These are phyloP conservation scores for Sclerospora graminicola DNA, from an alignment of 352 stramenopile species.

Conservation along the genomic window DNA sequence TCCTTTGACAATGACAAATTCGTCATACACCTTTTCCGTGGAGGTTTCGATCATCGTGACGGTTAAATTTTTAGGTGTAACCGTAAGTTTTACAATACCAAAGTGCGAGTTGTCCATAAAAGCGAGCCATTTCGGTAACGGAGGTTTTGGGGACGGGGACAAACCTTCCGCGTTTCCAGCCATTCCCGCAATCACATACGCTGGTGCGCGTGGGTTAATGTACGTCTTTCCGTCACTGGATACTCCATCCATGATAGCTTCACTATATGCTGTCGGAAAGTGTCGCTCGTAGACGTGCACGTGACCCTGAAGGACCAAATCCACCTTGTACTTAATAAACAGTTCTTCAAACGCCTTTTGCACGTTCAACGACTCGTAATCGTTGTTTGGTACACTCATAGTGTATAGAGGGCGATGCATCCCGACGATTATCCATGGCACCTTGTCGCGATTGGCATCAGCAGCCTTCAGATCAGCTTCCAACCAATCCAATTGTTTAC, in stretches of 20 bases:
- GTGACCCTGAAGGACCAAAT: slow-evolving; percentile 38
- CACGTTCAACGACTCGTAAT: slow-evolving; percentile 16
- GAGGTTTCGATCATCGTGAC: slow-evolving; percentile 21
- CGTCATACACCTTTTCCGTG: slow-evolving; percentile 17
- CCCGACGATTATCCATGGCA: slow-evolving; percentile 40
- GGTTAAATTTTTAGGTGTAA: slow-evolving; percentile 23
- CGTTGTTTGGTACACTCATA: slow-evolving; percentile 7
- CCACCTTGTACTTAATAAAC: slow-evolving; percentile 51
- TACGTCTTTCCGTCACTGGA: slow-evolving; percentile 29
- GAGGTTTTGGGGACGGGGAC: slow-evolving; percentile 12
- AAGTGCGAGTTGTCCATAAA: slow-evolving; percentile 24
- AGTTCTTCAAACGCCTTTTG: slow-evolving; percentile 46
- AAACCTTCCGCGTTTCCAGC: slow-evolving; percentile 27
- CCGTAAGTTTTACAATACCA: slow-evolving; percentile 17
- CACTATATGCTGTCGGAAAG: slow-evolving; percentile 28
- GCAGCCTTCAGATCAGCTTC: slow-evolving; percentile 41
- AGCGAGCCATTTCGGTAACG: slow-evolving; percentile 22
- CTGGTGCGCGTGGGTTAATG: slow-evolving; percentile 31
- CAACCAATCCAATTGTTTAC: slow-evolving; percentile 39
- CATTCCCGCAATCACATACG: slow-evolving; percentile 33
- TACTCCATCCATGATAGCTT: slow-evolving; percentile 29
- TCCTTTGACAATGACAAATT: slow-evolving; percentile 38
- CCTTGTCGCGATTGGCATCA: slow-evolving; percentile 25
- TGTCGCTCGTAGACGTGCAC: slow-evolving; percentile 46
- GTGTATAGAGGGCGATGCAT: slow-evolving; percentile 48